Conservation (phyloP, 495 filamentous ascomycete genomes). For the Penicillium samsonianum region DNA sequence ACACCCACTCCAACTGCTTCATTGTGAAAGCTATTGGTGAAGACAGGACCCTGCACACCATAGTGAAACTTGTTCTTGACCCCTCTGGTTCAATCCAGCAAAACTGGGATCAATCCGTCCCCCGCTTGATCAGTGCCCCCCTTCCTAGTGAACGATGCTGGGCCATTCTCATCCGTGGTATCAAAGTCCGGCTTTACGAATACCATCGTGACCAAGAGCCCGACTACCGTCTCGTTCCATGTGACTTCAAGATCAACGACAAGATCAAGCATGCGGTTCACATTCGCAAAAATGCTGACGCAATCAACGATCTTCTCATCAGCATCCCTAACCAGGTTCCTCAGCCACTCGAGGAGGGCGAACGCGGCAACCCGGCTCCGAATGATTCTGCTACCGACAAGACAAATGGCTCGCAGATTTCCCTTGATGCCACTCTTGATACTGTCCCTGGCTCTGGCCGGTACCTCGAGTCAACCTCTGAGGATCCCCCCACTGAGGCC, state of each 20-base stretch:
- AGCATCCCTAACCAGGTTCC: not conserved
- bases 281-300: not conserved
- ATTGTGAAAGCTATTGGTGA: not conserved
- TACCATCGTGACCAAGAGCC: conserved; percentile 1
- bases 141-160: conserved; percentile 1
- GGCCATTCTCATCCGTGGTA: not conserved
- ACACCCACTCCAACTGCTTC: not conserved
- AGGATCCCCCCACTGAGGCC: not conserved
- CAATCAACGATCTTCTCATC: not conserved
- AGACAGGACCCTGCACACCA: not conserved
- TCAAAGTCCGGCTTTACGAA: not conserved
- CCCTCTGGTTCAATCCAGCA: not conserved
- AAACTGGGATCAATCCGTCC: not conserved
- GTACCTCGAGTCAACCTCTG: not conserved
- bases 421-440: not conserved
- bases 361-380: too few relatives aligned
- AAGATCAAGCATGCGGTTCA: not conserved
- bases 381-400: not conserved
- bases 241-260: conserved; percentile 4
- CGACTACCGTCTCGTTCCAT: not conserved
- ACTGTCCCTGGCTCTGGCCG: not conserved
- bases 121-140: not conserved
- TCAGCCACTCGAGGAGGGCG: not conserved
- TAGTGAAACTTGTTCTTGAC: not conserved
- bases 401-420: not conserved